Evolutionary conservation across 2,329 filamentous ascomycete species (phyloP).

Genomic region (Fusarium poae): DNA sequence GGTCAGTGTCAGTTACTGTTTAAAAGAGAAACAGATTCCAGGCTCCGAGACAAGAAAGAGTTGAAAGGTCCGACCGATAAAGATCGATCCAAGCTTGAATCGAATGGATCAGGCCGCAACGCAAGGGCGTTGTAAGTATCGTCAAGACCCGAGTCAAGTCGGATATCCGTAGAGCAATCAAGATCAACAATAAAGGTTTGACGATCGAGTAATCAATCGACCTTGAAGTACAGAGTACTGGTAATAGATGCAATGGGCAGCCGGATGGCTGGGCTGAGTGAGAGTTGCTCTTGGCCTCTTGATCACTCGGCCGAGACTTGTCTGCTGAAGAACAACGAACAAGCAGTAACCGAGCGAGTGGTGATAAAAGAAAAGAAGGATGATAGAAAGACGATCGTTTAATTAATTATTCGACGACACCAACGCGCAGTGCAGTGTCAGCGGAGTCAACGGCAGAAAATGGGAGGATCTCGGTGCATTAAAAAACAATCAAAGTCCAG

Average conservation of each 20-base stretch:
- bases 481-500: conserved; percentile 45
- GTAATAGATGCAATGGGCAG: neutral
- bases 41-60: conserved; percentile 32
- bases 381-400: conserved; percentile 6
- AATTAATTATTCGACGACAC: conserved; percentile 30
- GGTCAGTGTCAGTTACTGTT: neutral
- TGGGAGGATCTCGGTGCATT: conserved; percentile 41
- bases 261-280: conserved; percentile 3
- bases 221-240: conserved; percentile 1
- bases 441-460: conserved; percentile 29
- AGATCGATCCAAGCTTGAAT: conserved; percentile 33
- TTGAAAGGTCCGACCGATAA: conserved; percentile 16
- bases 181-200: conserved; percentile 2
- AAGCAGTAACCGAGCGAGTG: conserved; percentile 18
- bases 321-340: conserved; percentile 29
- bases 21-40: conserved; percentile 23
- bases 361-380: conserved; percentile 19
- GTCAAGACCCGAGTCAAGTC: conserved; percentile 13
- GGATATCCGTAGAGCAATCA: conserved; percentile 11
- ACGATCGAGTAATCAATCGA: conserved; percentile 7
- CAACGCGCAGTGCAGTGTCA: neutral
- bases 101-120: conserved; percentile 40
- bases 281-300: conserved; percentile 16
- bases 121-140: conserved; percentile 30
- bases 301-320: conserved; percentile 35